A percentile compares a stretch with the other conserved stretches of the same genome.
Conservation (phyloP, 495 filamentous ascomycete species). For the Aspergillus bertholletiae region DNA sequence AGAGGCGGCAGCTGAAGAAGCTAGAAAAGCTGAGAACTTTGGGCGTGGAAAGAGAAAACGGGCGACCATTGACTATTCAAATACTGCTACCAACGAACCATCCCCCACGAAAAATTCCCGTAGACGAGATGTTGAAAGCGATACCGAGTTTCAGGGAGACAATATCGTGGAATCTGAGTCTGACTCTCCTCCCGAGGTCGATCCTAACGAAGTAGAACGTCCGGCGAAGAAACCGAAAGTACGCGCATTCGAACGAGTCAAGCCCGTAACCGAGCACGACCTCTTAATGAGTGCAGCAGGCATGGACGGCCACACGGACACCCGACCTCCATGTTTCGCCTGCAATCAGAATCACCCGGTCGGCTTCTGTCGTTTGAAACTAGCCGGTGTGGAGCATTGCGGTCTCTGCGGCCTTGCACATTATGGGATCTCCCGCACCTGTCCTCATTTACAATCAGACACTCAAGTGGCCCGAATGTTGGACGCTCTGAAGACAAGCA, state of each 20-base stretch:
- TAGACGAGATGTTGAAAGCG: slow-evolving; percentile 23
- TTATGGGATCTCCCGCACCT: slow-evolving; percentile 50
- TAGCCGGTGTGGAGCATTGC: slow-evolving; percentile 60
- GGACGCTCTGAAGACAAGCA: slow-evolving; percentile 52
- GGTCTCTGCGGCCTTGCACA: slow-evolving; percentile 67
- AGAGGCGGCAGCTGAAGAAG: slow-evolving; percentile 65
- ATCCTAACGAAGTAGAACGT: slow-evolving; percentile 8
- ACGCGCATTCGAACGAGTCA: slow-evolving; percentile 39
- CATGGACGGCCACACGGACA: slow-evolving; percentile 40
- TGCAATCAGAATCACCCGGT: slow-evolving; percentile 50
- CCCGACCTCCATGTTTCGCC: slow-evolving; percentile 42
- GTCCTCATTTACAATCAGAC: slow-evolving; percentile 57
- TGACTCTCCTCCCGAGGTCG: slow-evolving; percentile 17
- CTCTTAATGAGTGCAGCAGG: slow-evolving; percentile 23
- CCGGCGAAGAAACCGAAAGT: slow-evolving; percentile 19
- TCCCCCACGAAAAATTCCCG: slow-evolving; percentile 27
- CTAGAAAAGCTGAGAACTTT: slow-evolving; percentile 61
- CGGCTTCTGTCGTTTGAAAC: slow-evolving; percentile 59
- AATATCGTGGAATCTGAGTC: slow-evolving; percentile 24
- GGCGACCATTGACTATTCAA: slow-evolving; percentile 37
- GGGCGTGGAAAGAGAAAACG: slow-evolving; percentile 76
- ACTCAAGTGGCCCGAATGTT: slow-evolving; percentile 58
- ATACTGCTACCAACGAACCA: slow-evolving; percentile 4
- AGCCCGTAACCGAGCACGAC: slow-evolving; percentile 13
- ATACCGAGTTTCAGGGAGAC: slow-evolving; percentile 30